phyloP scores from a whole-genome alignment of 208 protist species.

The Novymonas esmeraldas region DNA sequence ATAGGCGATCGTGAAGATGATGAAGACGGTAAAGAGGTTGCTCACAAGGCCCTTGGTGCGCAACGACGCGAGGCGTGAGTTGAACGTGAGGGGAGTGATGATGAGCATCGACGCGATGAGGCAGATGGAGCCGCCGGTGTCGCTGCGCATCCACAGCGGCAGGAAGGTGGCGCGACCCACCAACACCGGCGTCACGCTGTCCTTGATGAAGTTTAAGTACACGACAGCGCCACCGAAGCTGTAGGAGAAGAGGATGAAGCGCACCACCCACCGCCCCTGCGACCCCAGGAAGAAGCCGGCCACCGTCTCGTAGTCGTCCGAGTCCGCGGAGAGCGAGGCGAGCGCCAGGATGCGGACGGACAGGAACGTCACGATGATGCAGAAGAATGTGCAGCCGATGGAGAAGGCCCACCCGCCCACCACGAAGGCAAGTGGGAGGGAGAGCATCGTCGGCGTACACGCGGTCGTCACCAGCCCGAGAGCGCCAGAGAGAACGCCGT shows the following conservation, averaged over 20 bases:
- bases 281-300: conserved; percentile 70
- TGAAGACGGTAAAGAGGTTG: conserved; percentile 75
- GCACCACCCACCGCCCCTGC: conserved; percentile 51
- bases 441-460: conserved; percentile 74
- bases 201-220: conserved; percentile 77
- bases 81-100: conserved; percentile 76
- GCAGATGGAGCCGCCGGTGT: conserved; percentile 42
- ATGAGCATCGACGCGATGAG: conserved; percentile 49
- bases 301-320: conserved; percentile 81
- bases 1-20: conserved; percentile 68
- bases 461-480: conserved; percentile 73
- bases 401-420: conserved; percentile 65
- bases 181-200: conserved; percentile 61
- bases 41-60: conserved; percentile 78
- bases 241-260: conserved; percentile 74
- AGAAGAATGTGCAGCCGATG: conserved; percentile 47
- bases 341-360: conserved; percentile 80
- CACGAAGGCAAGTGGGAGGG: conserved; percentile 73
- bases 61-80: conserved; percentile 76
- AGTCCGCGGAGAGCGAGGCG: conserved; percentile 69
- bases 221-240: conserved; percentile 74
- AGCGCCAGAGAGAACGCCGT: conserved; percentile 66
- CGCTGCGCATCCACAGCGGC: conserved; percentile 58
- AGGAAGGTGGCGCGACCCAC: conserved; percentile 47
- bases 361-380: conserved; percentile 62